phyloP scores from a whole-genome alignment of 805 yeast genomes.

The Yarrowia sp. region DNA sequence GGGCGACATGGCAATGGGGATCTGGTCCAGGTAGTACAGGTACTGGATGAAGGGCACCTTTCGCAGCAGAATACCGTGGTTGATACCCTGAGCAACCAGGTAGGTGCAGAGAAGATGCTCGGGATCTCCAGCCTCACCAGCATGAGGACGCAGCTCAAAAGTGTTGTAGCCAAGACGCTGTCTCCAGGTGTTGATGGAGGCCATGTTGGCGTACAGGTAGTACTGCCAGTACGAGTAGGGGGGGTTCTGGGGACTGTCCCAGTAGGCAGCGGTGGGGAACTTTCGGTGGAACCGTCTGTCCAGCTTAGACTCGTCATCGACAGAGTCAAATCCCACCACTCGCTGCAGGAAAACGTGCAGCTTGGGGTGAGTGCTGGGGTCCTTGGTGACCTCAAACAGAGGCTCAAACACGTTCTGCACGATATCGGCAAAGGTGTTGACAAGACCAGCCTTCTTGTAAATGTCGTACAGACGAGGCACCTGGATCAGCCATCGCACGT shows the following conservation, averaged over 20 bases:
- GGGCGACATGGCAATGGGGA: slow-evolving; percentile 99
- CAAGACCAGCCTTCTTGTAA: slow-evolving; percentile 77
- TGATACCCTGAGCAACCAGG: slow-evolving; percentile 86
- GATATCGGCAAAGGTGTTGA: slow-evolving; percentile 75
- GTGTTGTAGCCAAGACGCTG: slow-evolving; percentile 78
- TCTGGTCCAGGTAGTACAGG: slow-evolving; percentile 88
- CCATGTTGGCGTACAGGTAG: slow-evolving; percentile 84
- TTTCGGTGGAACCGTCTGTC: slow-evolving; percentile 84
- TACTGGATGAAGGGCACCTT: slow-evolving; percentile 96
- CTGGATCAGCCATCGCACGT: slow-evolving; percentile 96
- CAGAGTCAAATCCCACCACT: slow-evolving; percentile 97
- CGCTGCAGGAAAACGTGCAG: slow-evolving; percentile 86
- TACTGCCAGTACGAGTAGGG: slow-evolving; percentile 97
- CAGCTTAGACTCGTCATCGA: slow-evolving; percentile 94
- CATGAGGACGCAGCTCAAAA: slow-evolving; percentile 94
- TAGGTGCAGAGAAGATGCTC: slow-evolving; percentile 93
- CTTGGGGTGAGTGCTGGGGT: slow-evolving; percentile 91
- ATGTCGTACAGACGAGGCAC: slow-evolving; percentile 92
- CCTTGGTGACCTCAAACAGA: slow-evolving; percentile 83
- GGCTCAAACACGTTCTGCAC: slow-evolving; percentile 84
- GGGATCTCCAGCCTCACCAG: slow-evolving; percentile 99
- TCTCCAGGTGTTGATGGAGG: slow-evolving; percentile 87
- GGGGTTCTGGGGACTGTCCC: slow-evolving; percentile 84
- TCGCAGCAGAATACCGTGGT: slow-evolving; percentile 92
- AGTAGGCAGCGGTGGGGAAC: slow-evolving; percentile 82